Evolutionary conservation across 768 basidiomycete genomes (phyloP), one percentile per base, ranked within the genome.

Genomic region (Piloderma croceum): DNA sequence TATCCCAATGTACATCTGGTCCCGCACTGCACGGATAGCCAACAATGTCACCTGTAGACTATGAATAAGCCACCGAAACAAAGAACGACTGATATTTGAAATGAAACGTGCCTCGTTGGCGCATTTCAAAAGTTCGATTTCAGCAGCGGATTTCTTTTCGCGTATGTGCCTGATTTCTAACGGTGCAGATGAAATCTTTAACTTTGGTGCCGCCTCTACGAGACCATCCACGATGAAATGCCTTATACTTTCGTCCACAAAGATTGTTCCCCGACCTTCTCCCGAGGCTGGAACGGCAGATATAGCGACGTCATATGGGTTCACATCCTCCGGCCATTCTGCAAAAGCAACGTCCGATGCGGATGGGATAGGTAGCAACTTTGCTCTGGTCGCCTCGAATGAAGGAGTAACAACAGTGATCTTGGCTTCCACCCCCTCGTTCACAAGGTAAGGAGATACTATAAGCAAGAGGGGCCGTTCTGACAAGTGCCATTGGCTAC

Each of bases 391-490:
- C 9, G 71, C 71, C 57, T 93, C 88, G 46, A 92, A 92, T 44
- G 70, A 65, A 0, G 90, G 89, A 4, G 88, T 85, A 33, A 94
- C 60, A 39, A 92, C 54, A 2, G 71, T 69, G 24, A 90, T 50
- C 15, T 69, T 68, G 18, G 74, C 63, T 24, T 51, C 47, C 15
- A 72, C 52, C 2, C 55, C 43, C 27, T 49, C 56, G 3, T 55
- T 44, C 12, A 45, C 39, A 7, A 43, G 29, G 18, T 39, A 15
- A 9, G 83, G 76, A 6, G 73, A 69, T 31, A 91, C 50, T 41
- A 86, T 68, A 23, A 90, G 64, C 5, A 91, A 62, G 11, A 91
- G 69, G 0, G 88, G 89, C 3, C 90, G 73, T 61, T 92, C 90
- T 7, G 84, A 86, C 23, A 88, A 70, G 23, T 51, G 46, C 90